Evolutionary conservation across 495 filamentous ascomycete genomes (phyloP), one percentile per base, ranked within the genome.

Genomic region (Xanthoparmelia taractica): DNA sequence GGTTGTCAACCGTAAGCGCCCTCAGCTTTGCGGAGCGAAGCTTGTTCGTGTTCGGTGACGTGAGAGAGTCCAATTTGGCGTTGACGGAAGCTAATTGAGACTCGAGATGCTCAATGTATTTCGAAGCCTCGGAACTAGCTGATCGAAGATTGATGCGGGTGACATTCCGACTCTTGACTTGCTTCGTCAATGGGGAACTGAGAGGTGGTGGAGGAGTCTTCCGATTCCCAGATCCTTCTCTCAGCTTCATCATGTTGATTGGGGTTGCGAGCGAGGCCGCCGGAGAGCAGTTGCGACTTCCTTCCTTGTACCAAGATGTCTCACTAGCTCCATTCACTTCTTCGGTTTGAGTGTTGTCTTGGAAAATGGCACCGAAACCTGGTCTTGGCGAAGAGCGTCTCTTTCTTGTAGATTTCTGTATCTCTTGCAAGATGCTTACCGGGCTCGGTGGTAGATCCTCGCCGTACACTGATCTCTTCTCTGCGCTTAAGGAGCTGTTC

Each of bases 81-180:
- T 75, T 69, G 13, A 74, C 58, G 17, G 77, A 75, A 3, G 72
- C 72, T 15, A 79, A 66, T 63, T 81, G 77, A 23, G 68, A 65
- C 61, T 81, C 79, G 10, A 81, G 73, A 64, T 78, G 78, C 48
- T 81, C 79, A 48, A 82, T 80, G 66, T 81, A 81, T 50, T 73
- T 69, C 7, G 73, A 62, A 18, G 71, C 67, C 61, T 71, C 69
- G 45, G 66, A 68, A 60, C 66, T 74, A 13, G 67, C 50, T 59
- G 66, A 65, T 45, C 66, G 61, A 29, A 66, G 34, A n/a, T 61
- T 50, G 45, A 63, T 45, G 13, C 57, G 64, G 34, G 59, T 67
- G 17, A 37, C 36, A 38, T 62, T 55, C 17, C 65, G 63, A 33
- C 60, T 25, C 33, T 63, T 61, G 50, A 56, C 52, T 27, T 69